Conservation (phyloP, 75 land plant species). For the Selaginella tamariscina region DNA sequence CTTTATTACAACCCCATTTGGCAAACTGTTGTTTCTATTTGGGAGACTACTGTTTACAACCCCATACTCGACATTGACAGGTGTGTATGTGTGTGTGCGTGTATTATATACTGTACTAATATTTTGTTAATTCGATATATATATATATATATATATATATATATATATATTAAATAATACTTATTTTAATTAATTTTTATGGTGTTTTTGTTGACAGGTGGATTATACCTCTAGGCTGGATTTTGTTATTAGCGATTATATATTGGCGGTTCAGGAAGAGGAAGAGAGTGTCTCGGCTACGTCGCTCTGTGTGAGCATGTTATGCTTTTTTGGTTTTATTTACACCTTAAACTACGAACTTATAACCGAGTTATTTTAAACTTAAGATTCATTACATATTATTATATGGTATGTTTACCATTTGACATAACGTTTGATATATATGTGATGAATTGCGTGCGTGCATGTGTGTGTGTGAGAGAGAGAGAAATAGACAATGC, state of each 20-base stretch:
- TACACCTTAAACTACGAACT: too few species aligned
- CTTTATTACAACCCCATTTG: slow-evolving; percentile 76
- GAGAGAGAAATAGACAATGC: too few species aligned
- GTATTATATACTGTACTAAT: too few species aligned
- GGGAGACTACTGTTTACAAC: slow-evolving; percentile 77
- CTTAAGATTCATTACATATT: too few species aligned
- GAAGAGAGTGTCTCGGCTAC: not conserved
- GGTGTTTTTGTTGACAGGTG: not conserved
- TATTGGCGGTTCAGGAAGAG: not conserved
- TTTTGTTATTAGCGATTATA: not conserved
- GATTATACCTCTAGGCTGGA: not conserved
- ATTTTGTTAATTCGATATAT: too few species aligned
- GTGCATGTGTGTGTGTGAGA: too few species aligned
- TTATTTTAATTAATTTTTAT: not conserved
- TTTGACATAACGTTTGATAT: too few species aligned
- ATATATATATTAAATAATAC: not conserved
- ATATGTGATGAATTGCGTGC: too few species aligned
- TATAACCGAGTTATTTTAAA: too few species aligned
- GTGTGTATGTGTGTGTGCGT: slow-evolving; percentile 34
- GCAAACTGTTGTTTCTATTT: slow-evolving; percentile 59
- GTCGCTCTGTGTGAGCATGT: not conserved
- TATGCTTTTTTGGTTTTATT: too few species aligned
- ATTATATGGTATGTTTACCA: too few species aligned
- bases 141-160: not conserved
- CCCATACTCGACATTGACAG: slow-evolving; percentile 77